phyloP scores from a whole-genome alignment of 345 rosid genomes.

The Durio zibethinus region DNA sequence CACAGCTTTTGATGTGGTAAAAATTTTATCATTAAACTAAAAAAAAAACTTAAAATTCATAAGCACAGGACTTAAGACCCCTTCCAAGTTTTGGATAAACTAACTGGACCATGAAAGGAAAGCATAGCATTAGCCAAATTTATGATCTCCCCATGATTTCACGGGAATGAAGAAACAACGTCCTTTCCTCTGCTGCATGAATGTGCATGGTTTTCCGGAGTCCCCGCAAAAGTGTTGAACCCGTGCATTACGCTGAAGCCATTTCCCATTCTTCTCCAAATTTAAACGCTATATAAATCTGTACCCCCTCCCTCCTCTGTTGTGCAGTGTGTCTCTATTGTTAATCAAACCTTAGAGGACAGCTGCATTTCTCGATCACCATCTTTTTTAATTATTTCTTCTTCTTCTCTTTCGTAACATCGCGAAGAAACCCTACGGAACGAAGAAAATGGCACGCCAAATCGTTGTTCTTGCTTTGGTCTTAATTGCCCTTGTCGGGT shows the following conservation, averaged over 20 bases:
- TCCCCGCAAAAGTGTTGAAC: neutral
- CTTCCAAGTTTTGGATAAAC: neutral
- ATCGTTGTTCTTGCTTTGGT: slow-evolving; percentile 30
- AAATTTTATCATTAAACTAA: too few relatives aligned
- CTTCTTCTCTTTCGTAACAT: neutral
- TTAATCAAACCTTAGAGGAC: neutral
- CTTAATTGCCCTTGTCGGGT: slow-evolving; percentile 26
- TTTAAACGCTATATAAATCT: neutral
- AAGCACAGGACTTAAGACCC: too few relatives aligned
- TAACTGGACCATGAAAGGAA: neutral
- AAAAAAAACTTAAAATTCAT: too few relatives aligned
- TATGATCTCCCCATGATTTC: neutral
- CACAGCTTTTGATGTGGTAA: too few relatives aligned
- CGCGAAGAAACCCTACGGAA: slow-evolving; percentile 14
- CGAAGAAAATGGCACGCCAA: slow-evolving; percentile 34
- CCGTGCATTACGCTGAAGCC: neutral
- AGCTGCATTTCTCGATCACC: neutral
- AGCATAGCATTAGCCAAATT: neutral
- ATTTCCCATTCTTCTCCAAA: neutral
- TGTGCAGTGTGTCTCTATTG: slow-evolving; percentile 5
- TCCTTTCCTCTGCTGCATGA: neutral
- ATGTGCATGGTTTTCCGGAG: neutral
- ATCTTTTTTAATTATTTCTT: neutral
- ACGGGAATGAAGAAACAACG: neutral
- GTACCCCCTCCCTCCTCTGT: neutral